These are phyloP conservation scores for Teratosphaeria zuluensis DNA, from an alignment of 2,329 filamentous ascomycete genomes.

Conservation along the genomic window DNA sequence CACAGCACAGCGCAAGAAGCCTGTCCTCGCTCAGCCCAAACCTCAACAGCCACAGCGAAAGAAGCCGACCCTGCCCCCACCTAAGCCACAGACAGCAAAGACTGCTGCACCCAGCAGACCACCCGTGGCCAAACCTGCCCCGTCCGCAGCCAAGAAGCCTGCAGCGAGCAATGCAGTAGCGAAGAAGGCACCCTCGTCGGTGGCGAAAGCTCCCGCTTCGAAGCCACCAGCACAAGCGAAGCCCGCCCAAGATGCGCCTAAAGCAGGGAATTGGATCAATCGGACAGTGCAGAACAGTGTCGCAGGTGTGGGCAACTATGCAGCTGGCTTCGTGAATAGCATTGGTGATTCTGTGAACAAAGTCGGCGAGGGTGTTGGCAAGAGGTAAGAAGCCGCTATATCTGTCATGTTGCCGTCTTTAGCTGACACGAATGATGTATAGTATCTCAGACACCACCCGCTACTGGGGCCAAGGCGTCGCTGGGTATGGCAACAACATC, in stretches of 20 bases:
- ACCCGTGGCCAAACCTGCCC: background rate
- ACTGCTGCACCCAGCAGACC: background rate
- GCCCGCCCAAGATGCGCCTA: background rate
- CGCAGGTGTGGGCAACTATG: slow-evolving; percentile 35
- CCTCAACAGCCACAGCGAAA: background rate
- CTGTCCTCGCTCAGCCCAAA: slow-evolving; percentile 1
- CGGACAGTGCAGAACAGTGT: slow-evolving; percentile 34
- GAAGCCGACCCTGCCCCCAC: background rate
- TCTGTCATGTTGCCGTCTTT: background rate
- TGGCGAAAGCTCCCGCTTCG: slow-evolving; percentile 5
- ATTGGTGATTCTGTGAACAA: slow-evolving; percentile 39
- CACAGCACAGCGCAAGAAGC: slow-evolving; percentile 3
- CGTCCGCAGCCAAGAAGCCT: background rate
- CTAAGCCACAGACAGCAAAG: background rate
- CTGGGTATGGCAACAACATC: slow-evolving; percentile 41
- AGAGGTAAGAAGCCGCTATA: slow-evolving; percentile 21
- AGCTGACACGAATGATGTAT: background rate
- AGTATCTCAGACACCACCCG: slow-evolving; percentile 37
- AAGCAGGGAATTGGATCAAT: slow-evolving; percentile 35
- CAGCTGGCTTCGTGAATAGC: slow-evolving; percentile 32
- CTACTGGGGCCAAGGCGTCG: slow-evolving; percentile 38
- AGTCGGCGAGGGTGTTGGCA: slow-evolving; percentile 35
- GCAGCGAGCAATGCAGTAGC: slow-evolving; percentile 1
- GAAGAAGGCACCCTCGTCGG: slow-evolving; percentile 4
- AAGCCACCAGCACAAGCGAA: slow-evolving; percentile 7